Conservation (phyloP, 2,329 filamentous ascomycete genomes). For the Didymella arachidicola region DNA sequence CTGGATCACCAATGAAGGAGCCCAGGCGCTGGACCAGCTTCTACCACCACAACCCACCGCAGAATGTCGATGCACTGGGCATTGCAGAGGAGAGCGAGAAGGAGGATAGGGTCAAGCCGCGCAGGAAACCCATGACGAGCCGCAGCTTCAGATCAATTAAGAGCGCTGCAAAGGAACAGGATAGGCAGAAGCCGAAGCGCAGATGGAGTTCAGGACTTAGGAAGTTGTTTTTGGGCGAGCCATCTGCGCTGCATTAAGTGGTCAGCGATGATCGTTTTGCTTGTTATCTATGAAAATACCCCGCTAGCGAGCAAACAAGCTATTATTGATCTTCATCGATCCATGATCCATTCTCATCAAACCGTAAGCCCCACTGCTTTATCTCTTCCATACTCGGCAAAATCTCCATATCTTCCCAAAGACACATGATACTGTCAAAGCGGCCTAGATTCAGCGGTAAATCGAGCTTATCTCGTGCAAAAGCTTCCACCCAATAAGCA, state of each 20-base stretch:
- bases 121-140: slow-evolving; percentile 10
- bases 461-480: not conserved
- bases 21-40: slow-evolving; percentile 19
- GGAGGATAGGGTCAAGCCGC: not conserved
- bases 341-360: no score
- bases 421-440: not conserved
- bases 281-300: not conserved
- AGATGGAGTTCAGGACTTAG: slow-evolving; percentile 35
- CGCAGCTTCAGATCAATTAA: slow-evolving; percentile 17
- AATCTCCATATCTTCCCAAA: not conserved
- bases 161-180: slow-evolving; percentile 18
- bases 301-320: not conserved
- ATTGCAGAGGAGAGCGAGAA: slow-evolving; percentile 11
- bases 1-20: slow-evolving; percentile 14
- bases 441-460: not conserved
- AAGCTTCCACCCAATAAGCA: not conserved
- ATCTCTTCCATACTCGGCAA: not conserved
- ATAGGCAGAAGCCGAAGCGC: slow-evolving; percentile 25
- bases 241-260: slow-evolving; percentile 2
- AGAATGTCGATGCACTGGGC: slow-evolving; percentile 13
- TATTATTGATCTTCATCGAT: not conserved
- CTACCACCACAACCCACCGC: slow-evolving; percentile 6
- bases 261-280: not conserved
- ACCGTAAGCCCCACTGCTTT: not conserved
- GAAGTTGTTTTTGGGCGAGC: slow-evolving; percentile 28